Percentiles rank a stretch among this genome's conserved stretches.
Evolutionary conservation across 208 protist genomes (phyloP).

Genomic region (Lotmaria passim): DNA sequence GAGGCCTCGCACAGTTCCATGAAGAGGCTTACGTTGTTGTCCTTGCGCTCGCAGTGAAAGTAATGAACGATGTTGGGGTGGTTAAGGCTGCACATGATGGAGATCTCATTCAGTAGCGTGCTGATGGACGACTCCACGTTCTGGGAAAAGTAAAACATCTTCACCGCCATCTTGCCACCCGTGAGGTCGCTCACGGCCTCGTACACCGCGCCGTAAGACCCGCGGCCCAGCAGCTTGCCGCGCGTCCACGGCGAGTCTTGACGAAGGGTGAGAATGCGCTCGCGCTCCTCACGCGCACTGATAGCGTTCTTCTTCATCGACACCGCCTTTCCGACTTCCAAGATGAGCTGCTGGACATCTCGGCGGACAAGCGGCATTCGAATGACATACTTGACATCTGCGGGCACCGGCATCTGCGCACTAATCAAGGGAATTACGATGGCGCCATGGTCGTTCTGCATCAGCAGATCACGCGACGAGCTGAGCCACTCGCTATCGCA

Average conservation of each 20-base stretch:
- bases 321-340: slow-evolving; percentile 81
- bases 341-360: slow-evolving; percentile 76
- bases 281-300: slow-evolving; percentile 78
- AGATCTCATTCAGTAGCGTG: slow-evolving; percentile 88
- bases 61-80: slow-evolving; percentile 94
- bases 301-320: slow-evolving; percentile 85
- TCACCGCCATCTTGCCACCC: slow-evolving; percentile 93
- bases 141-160: slow-evolving; percentile 90
- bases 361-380: slow-evolving; percentile 70
- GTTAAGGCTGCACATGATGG: slow-evolving; percentile 92
- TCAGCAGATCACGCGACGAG: slow-evolving; percentile 64
- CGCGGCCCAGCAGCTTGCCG: slow-evolving; percentile 86
- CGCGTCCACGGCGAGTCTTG: slow-evolving; percentile 93
- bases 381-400: slow-evolving; percentile 73
- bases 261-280: slow-evolving; percentile 87
- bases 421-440: slow-evolving; percentile 79
- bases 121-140: slow-evolving; percentile 78
- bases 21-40: slow-evolving; percentile 89
- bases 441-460: slow-evolving; percentile 61
- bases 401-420: slow-evolving; percentile 43
- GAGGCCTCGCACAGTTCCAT: slow-evolving; percentile 93
- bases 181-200: slow-evolving; percentile 92
- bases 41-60: slow-evolving; percentile 90
- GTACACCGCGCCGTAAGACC: slow-evolving; percentile 89
- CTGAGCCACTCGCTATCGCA: slow-evolving; percentile 88